Evolutionary conservation across 1,139 yeast species (phyloP).

Genomic region (Taphrina sp.): DNA sequence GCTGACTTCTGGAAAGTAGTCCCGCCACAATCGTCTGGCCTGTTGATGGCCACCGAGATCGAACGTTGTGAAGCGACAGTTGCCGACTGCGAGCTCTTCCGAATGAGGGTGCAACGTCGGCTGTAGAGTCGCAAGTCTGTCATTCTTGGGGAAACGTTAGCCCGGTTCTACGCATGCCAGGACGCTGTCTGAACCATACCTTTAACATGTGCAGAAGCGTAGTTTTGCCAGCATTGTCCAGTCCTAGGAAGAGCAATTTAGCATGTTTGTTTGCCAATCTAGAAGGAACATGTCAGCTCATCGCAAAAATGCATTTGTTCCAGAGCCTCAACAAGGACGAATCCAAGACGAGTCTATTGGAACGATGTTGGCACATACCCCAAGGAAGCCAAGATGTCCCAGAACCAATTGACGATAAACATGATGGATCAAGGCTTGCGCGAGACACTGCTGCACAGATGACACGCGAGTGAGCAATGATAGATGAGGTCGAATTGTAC

Average conservation of each 20-base stretch:
- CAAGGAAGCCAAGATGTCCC: conserved; percentile 31
- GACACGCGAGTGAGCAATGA: no score
- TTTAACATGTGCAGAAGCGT: conserved; percentile 94
- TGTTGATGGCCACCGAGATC: conserved; percentile 98
- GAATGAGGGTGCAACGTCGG: conserved; percentile 98
- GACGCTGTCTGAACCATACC: conserved; percentile 37
- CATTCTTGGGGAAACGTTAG: conserved; percentile 53
- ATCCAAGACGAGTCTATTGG: conserved; percentile 78
- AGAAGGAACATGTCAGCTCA: neutral
- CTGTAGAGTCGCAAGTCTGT: conserved; percentile 93
- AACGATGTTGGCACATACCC: no score
- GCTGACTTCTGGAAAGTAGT: conserved; percentile 97
- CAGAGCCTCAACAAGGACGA: neutral
- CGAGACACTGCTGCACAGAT: no score
- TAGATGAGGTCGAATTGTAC: no score
- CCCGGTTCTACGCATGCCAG: neutral
- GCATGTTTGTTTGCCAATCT: conserved; percentile 97
- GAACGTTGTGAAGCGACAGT: conserved; percentile 93
- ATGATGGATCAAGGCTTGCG: conserved; percentile 5
- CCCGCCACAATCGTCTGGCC: conserved; percentile 99
- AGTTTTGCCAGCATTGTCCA: conserved; percentile 98
- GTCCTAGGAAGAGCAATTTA: conserved; percentile 87
- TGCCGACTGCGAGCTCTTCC: conserved; percentile 95
- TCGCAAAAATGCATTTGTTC: neutral
- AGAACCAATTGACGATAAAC: conserved; percentile 32